A percentile compares a stretch with the other conserved stretches of the same genome.
These are phyloP conservation scores for Botrytis fragariae DNA, from an alignment of 2,329 filamentous ascomycete genomes.

Conservation along the genomic window DNA sequence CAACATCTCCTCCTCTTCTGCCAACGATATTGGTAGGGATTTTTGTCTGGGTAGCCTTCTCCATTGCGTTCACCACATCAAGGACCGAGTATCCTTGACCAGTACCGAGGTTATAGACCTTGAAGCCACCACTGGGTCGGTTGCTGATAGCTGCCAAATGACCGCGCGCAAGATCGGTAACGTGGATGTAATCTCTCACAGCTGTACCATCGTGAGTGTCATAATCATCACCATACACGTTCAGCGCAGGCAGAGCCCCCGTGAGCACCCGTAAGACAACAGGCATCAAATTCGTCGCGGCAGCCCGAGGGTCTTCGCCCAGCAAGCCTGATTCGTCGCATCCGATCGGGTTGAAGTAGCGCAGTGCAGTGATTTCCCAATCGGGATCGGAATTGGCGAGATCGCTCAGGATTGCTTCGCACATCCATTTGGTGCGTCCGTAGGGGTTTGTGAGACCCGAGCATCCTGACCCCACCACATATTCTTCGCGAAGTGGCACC, in stretches of 20 bases:
- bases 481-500: slow-evolving; percentile 53
- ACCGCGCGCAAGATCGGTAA: slow-evolving; percentile 61
- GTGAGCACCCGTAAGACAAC: slow-evolving; percentile 61
- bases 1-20: slow-evolving; percentile 46
- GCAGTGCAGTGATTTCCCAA: slow-evolving; percentile 61
- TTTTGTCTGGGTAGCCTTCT: slow-evolving; percentile 39
- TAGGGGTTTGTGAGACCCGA: slow-evolving; percentile 63
- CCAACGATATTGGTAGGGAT: slow-evolving; percentile 43
- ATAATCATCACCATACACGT: slow-evolving; percentile 64
- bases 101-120: slow-evolving; percentile 48
- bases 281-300: slow-evolving; percentile 63
- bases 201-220: slow-evolving; percentile 64
- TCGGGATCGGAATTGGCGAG: slow-evolving; percentile 57
- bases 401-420: slow-evolving; percentile 64
- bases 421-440: slow-evolving; percentile 65
- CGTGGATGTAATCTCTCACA: slow-evolving; percentile 66
- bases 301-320: slow-evolving; percentile 61
- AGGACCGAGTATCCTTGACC: slow-evolving; percentile 47
- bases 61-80: slow-evolving; percentile 45
- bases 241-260: slow-evolving; percentile 51
- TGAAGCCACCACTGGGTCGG: slow-evolving; percentile 39
- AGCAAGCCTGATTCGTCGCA: slow-evolving; percentile 63
- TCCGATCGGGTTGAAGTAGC: slow-evolving; percentile 68
- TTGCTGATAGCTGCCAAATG: slow-evolving; percentile 57
- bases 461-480: slow-evolving; percentile 48